Conservation (phyloP, 164 flowering plant species). For the Berberis vulgaris region DNA sequence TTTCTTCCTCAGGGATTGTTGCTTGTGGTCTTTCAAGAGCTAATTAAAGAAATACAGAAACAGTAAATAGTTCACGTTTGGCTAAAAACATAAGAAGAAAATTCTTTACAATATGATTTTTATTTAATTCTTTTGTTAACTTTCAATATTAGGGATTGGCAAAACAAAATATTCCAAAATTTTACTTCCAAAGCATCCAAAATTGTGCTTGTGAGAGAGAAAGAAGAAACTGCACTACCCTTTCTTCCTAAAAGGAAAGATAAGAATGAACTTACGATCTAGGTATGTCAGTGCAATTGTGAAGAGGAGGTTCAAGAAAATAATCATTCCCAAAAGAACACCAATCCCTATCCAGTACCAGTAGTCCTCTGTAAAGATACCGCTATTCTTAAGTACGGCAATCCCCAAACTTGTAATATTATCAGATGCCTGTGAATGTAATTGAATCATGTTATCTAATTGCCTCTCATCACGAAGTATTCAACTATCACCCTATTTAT, state of each 20-base stretch:
- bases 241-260: neutral
- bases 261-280: constrained; percentile 15
- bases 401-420: constrained; percentile 20
- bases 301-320: constrained; percentile 33
- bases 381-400: constrained; percentile 13
- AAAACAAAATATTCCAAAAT: too few relatives aligned
- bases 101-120: neutral
- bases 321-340: constrained; percentile 25
- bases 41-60: neutral
- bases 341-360: constrained; percentile 37
- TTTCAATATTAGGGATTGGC: neutral
- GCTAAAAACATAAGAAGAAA: neutral
- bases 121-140: neutral
- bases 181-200: too few relatives aligned
- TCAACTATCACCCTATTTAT: neutral
- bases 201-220: neutral
- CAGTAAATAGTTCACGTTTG: neutral
- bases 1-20: constrained; percentile 26
- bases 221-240: neutral
- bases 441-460: neutral
- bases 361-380: constrained; percentile 15
- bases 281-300: constrained; percentile 28
- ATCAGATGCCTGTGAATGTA: constrained; percentile 21
- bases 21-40: constrained; percentile 32
- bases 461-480: neutral